A percentile compares a stretch with the other conserved stretches of the same genome.
phyloP scores from a whole-genome alignment of 768 basidiomycete species.

The Tremella fuciformis region DNA sequence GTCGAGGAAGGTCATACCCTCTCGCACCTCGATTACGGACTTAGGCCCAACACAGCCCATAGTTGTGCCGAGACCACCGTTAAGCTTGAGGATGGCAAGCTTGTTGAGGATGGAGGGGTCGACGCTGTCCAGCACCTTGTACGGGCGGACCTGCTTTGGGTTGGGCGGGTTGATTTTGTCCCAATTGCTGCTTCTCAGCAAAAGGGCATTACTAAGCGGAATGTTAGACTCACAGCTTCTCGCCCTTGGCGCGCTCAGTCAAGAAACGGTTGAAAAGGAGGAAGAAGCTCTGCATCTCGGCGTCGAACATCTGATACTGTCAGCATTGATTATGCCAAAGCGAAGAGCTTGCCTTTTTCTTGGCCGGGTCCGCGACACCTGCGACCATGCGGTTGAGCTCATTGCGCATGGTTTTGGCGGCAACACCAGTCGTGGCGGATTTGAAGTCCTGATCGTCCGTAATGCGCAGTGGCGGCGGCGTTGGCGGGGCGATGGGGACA shows the following conservation, averaged over 20 bases:
- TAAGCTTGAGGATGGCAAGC: constrained; percentile 91
- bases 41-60: constrained; percentile 67
- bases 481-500: not conserved
- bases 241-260: constrained; percentile 76
- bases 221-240: constrained; percentile 67
- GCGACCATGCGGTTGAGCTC: constrained; percentile 91
- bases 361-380: constrained; percentile 72
- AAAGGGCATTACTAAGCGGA: not conserved
- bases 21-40: constrained; percentile 90
- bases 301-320: constrained; percentile 70
- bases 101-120: constrained; percentile 75
- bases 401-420: constrained; percentile 94
- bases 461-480: not conserved
- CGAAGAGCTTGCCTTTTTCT: constrained; percentile 67
- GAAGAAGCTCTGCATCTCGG: constrained; percentile 95
- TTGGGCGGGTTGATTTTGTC: constrained; percentile 83
- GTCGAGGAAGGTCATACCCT: constrained; percentile 96
- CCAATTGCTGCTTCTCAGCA: constrained; percentile 64
- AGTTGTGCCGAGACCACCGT: constrained; percentile 87
- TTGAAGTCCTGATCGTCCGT: constrained; percentile 66
- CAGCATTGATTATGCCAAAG: not conserved
- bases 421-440: constrained; percentile 91
- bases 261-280: constrained; percentile 94
- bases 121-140: constrained; percentile 65
- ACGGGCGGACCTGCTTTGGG: constrained; percentile 79